phyloP scores from a whole-genome alignment of 2,329 filamentous ascomycete species.

The Cladophialophora psammophila region DNA sequence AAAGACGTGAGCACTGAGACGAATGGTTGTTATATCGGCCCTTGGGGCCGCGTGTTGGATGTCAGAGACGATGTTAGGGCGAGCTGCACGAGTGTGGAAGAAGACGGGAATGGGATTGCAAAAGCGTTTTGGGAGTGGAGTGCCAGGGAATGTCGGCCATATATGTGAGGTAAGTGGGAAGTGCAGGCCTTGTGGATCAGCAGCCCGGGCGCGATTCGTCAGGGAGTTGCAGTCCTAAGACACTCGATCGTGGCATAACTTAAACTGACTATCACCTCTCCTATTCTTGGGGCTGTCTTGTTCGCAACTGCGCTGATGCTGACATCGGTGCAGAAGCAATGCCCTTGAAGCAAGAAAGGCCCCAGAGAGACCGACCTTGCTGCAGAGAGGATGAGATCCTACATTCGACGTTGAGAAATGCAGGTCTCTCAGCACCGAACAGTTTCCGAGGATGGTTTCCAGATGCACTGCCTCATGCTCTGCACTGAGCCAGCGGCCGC shows the following conservation, averaged over 20 bases:
- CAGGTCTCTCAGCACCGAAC: background rate
- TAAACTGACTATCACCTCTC: background rate
- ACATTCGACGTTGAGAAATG: background rate
- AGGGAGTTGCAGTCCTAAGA: background rate
- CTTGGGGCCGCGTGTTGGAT: slow-evolving; percentile 53
- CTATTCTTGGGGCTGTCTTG: background rate
- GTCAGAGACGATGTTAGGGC: slow-evolving; percentile 5
- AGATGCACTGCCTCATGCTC: background rate
- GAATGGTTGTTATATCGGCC: slow-evolving; percentile 50
- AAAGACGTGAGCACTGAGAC: slow-evolving; percentile 48
- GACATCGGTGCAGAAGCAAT: background rate
- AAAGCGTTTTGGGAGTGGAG: slow-evolving; percentile 16
- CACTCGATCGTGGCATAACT: background rate
- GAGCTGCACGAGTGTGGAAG: slow-evolving; percentile 4
- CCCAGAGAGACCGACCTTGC: background rate
- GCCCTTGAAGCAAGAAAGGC: background rate
- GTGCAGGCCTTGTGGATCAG: background rate
- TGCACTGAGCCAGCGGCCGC: background rate
- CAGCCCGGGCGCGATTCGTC: background rate
- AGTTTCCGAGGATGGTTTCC: background rate
- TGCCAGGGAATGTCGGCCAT: slow-evolving; percentile 12
- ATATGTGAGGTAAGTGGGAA: background rate
- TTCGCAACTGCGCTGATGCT: background rate
- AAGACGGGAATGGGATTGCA: slow-evolving; percentile 10
- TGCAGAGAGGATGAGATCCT: background rate